Percentiles rank a stretch among this genome's conserved stretches.
These are phyloP conservation scores for Adenanthera pavonina DNA, from an alignment of 306 rosid species.

Conservation along the genomic window DNA sequence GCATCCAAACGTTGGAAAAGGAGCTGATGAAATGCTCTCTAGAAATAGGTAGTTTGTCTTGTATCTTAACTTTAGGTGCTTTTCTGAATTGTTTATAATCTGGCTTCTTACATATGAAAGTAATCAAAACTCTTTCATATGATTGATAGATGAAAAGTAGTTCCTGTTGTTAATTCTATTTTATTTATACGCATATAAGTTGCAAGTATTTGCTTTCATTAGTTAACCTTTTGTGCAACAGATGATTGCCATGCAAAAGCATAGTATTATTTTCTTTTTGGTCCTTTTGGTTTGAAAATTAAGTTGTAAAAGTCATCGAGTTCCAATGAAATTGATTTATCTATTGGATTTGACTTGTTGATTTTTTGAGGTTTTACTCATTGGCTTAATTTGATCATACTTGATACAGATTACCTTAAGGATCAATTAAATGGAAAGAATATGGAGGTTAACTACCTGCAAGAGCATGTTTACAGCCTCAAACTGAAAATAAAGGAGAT, in stretches of 20 bases:
- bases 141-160: slow-evolving; percentile 3
- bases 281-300: slow-evolving; percentile 26
- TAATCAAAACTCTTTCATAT: not conserved
- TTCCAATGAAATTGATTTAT: slow-evolving; percentile 33
- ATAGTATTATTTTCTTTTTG: not conserved
- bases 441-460: slow-evolving; percentile 60
- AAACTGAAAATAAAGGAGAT: slow-evolving; percentile 60
- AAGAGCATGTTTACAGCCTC: slow-evolving; percentile 57
- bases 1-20: slow-evolving; percentile 66
- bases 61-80: not conserved
- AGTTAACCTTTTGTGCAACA: slow-evolving; percentile 20
- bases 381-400: slow-evolving; percentile 38
- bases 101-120: not conserved
- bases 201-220: slow-evolving; percentile 30
- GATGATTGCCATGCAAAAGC: slow-evolving; percentile 15
- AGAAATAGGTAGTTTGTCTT: slow-evolving; percentile 72
- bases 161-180: not conserved
- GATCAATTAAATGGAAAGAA: slow-evolving; percentile 76
- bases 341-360: slow-evolving; percentile 6
- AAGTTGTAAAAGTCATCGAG: slow-evolving; percentile 18
- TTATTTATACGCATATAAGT: not conserved
- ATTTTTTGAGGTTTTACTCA: slow-evolving; percentile 25
- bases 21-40: slow-evolving; percentile 83
- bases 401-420: slow-evolving; percentile 81
- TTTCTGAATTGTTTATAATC: not conserved